These are phyloP conservation scores for Trichoderma virens DNA, from an alignment of 495 filamentous ascomycete species.

Conservation along the genomic window DNA sequence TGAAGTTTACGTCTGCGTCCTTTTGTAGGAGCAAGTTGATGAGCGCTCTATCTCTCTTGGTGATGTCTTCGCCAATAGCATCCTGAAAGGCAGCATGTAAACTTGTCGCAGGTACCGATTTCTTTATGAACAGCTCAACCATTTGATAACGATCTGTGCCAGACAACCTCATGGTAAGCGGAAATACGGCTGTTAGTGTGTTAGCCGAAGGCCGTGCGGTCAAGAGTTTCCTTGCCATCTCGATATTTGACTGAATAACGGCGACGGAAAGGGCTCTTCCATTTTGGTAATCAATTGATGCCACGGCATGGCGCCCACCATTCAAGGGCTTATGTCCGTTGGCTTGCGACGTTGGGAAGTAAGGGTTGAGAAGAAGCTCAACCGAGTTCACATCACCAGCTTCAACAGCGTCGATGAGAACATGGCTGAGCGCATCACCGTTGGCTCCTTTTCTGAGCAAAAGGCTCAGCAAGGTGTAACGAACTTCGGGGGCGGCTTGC, in stretches of 20 bases:
- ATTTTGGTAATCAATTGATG: slow-evolving; percentile 37
- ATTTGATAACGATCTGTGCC: slow-evolving; percentile 29
- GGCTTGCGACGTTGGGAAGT: slow-evolving; percentile 24
- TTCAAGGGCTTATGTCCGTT: slow-evolving; percentile 19
- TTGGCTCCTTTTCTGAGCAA: slow-evolving; percentile 35
- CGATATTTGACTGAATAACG: slow-evolving; percentile 25
- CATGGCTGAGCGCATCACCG: slow-evolving; percentile 30
- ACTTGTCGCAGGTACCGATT: slow-evolving; percentile 27
- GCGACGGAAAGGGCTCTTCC: slow-evolving; percentile 35
- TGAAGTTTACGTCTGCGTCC: slow-evolving; percentile 38
- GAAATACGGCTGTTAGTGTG: slow-evolving; percentile 34
- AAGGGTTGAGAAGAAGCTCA: slow-evolving; percentile 33
- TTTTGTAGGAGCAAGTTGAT: slow-evolving; percentile 36
- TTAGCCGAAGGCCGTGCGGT: slow-evolving; percentile 28
- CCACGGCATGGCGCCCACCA: slow-evolving; percentile 31
- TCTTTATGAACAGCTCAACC: slow-evolving; percentile 30
- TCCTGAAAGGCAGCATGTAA: slow-evolving; percentile 33
- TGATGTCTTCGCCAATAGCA: slow-evolving; percentile 34
- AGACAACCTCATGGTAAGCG: slow-evolving; percentile 24
- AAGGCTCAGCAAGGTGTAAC: slow-evolving; percentile 28
- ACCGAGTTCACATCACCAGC: slow-evolving; percentile 30
- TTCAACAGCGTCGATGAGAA: slow-evolving; percentile 33
- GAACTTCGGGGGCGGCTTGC: slow-evolving; percentile 31
- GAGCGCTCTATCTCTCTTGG: slow-evolving; percentile 32
- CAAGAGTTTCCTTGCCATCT: slow-evolving; percentile 33